Evolutionary conservation across 176 grass and related monocot species (phyloP).

Genomic region (Alopecurus myosuroides): DNA sequence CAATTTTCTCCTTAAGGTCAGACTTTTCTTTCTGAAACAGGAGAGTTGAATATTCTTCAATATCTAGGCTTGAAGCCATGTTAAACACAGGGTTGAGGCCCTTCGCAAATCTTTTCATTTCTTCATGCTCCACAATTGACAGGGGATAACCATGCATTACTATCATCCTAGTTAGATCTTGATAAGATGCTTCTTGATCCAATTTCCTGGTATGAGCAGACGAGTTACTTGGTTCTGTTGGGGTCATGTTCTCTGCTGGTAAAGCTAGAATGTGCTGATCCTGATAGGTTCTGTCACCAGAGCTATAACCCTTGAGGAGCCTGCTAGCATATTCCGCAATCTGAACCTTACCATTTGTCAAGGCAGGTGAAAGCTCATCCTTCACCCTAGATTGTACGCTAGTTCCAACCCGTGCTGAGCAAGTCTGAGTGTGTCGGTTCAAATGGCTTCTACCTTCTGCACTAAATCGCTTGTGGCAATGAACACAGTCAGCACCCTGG

Average conservation of each 20-base stretch:
- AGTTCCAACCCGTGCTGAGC: conserved; percentile 28
- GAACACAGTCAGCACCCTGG: conserved; percentile 46
- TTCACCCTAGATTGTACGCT: conserved; percentile 35
- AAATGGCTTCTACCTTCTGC: conserved; percentile 50
- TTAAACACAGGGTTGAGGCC: conserved; percentile 45
- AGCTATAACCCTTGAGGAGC: conserved; percentile 13
- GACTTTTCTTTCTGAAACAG: conserved; percentile 53
- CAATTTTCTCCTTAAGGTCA: conserved; percentile 51
- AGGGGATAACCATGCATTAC: conserved; percentile 49
- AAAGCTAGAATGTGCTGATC: conserved; percentile 41
- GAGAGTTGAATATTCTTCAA: conserved; percentile 46
- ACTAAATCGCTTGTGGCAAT: conserved; percentile 44
- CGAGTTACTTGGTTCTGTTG: conserved; percentile 11
- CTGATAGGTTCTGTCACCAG: not conserved
- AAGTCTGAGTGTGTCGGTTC: conserved; percentile 35
- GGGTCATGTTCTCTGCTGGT: conserved; percentile 26
- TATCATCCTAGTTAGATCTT: conserved; percentile 42
- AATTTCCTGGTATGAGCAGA: conserved; percentile 18
- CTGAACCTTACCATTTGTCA: conserved; percentile 59
- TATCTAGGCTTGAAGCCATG: conserved; percentile 45
- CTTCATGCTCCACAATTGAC: conserved; percentile 47
- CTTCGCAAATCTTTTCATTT: conserved; percentile 52
- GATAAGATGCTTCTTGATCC: conserved; percentile 43
- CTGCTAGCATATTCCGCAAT: conserved; percentile 53
- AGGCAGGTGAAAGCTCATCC: conserved; percentile 47